Evolutionary conservation across 768 basidiomycete genomes (phyloP).

Genomic region (Kondoa subrosea): DNA sequence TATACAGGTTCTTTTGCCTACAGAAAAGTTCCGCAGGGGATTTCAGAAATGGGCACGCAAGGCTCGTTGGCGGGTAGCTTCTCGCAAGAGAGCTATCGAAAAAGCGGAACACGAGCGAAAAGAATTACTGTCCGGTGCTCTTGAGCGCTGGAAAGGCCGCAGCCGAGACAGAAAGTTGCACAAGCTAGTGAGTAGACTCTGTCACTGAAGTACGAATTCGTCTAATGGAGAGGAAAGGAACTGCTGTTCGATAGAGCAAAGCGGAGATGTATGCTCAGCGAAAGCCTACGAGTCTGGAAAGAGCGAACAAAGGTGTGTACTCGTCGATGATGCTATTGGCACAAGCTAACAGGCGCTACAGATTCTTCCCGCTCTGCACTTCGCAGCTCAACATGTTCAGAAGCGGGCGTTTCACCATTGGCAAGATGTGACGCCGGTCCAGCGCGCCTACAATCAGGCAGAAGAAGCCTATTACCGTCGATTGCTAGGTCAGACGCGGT

Average conservation of each 20-base stretch:
- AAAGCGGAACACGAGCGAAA: not conserved
- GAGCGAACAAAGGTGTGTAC: slow-evolving; percentile 8
- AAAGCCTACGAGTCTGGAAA: slow-evolving; percentile 7
- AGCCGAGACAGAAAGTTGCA: slow-evolving; percentile 8
- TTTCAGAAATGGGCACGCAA: slow-evolving; percentile 10
- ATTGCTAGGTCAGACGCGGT: slow-evolving; percentile 8
- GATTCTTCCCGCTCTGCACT: slow-evolving; percentile 16
- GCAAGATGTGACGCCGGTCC: slow-evolving; percentile 9
- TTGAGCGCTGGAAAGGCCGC: slow-evolving; percentile 8
- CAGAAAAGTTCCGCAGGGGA: not conserved
- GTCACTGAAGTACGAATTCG: not conserved
- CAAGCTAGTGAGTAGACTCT: slow-evolving; percentile 6
- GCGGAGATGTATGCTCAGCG: not conserved
- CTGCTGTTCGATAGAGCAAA: slow-evolving; percentile 4
- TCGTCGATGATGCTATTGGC: not conserved
- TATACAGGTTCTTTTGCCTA: not conserved
- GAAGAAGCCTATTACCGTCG: not conserved
- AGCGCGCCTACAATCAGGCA: slow-evolving; percentile 3
- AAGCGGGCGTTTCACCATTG: slow-evolving; percentile 1
- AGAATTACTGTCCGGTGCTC: not conserved
- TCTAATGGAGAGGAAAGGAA: slow-evolving; percentile 7
- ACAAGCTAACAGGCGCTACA: not conserved
- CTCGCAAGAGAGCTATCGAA: slow-evolving; percentile 2
- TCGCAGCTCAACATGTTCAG: not conserved
- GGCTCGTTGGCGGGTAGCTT: slow-evolving; percentile 1